Evolutionary conservation across 495 filamentous ascomycete genomes (phyloP).

Genomic region (Neurospora cerealis): DNA sequence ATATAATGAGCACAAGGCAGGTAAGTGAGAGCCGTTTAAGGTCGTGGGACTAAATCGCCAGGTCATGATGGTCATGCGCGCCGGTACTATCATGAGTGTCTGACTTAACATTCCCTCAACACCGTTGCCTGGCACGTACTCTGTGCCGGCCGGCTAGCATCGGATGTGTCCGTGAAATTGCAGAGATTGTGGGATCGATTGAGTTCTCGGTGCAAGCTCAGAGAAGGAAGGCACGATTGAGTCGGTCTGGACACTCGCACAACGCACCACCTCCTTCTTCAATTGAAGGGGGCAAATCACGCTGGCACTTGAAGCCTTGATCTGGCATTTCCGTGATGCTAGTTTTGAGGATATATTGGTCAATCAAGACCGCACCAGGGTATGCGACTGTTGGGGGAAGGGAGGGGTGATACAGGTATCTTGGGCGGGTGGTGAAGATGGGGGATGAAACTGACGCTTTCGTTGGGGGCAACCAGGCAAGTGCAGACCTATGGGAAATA

Average conservation of each 20-base stretch:
- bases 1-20: not conserved
- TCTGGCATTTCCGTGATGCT: not conserved
- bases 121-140: not conserved
- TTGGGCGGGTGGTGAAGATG: not conserved
- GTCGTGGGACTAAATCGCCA: not conserved
- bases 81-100: not conserved
- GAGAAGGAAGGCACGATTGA: not conserved
- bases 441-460: not conserved
- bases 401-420: not conserved
- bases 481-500: not conserved
- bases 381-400: not conserved
- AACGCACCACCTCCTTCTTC: not conserved
- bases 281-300: not conserved
- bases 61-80: not conserved
- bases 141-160: not conserved
- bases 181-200: not conserved
- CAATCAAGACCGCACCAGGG: not conserved
- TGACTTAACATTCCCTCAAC: not conserved
- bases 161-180: not conserved
- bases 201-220: not conserved
- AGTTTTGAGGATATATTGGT: not conserved
- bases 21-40: not conserved
- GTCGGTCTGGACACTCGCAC: not conserved
- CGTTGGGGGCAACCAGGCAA: not conserved
- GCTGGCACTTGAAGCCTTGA: not conserved